Conservation (phyloP, 371 early-diverging fungal species). For the Mucor racemosus region DNA sequence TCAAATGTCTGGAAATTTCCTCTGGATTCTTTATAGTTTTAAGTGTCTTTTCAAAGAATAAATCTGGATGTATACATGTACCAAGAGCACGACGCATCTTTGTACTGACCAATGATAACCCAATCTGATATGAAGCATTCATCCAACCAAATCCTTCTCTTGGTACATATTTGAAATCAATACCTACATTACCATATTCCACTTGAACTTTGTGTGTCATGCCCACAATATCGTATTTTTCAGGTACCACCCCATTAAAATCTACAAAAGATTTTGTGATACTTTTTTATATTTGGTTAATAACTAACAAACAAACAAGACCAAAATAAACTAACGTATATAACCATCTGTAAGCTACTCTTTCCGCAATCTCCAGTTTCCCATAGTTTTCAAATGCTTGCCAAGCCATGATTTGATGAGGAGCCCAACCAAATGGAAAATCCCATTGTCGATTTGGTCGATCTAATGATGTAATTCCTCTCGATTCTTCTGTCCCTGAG, state of each 20-base stretch:
- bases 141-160: constrained; percentile 98
- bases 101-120: constrained; percentile 70
- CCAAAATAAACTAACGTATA: constrained; percentile 59
- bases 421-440: constrained; percentile 95
- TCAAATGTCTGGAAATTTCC: constrained; percentile 12
- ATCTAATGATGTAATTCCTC: constrained; percentile 72
- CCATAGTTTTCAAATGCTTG: constrained; percentile 83
- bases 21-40: constrained; percentile 19
- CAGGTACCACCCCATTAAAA: constrained; percentile 94
- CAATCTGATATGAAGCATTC: constrained; percentile 90
- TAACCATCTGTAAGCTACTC: constrained; percentile 92
- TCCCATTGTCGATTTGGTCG: constrained; percentile 97
- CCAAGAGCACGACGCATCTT: constrained; percentile 80
- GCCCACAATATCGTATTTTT: constrained; percentile 91
- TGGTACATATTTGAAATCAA: constrained; percentile 89
- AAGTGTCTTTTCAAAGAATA: constrained; percentile 50
- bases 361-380: constrained; percentile 68
- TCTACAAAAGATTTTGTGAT: constrained; percentile 92
- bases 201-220: constrained; percentile 89
- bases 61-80: constrained; percentile 75
- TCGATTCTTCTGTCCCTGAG: constrained; percentile 82
- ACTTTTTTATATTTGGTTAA: constrained; percentile 16
- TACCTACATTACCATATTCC: constrained; percentile 92
- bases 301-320: not conserved
- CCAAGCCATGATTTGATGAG: constrained; percentile 97